Conservation (phyloP, 805 yeast genomes). For the Wickerhamiella galacta region DNA sequence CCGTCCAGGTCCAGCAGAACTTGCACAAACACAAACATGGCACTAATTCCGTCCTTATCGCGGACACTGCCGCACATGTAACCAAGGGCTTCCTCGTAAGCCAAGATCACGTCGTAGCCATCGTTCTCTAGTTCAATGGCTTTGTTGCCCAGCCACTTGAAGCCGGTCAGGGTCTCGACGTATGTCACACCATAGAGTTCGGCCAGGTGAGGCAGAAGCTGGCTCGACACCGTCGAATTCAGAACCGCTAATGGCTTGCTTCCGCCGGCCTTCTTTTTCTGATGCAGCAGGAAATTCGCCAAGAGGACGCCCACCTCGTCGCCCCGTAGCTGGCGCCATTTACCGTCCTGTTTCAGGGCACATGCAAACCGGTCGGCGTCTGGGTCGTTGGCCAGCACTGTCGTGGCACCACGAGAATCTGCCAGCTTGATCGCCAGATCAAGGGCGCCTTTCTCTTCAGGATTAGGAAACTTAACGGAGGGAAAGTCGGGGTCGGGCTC, state of each 20-base stretch:
- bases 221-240: slow-evolving; percentile 88
- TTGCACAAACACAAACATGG: slow-evolving; percentile 60
- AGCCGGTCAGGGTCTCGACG: slow-evolving; percentile 82
- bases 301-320: slow-evolving; percentile 80
- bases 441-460: slow-evolving; percentile 88
- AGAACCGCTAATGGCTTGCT: slow-evolving; percentile 36
- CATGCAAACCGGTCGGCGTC: slow-evolving; percentile 91
- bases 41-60: slow-evolving; percentile 88
- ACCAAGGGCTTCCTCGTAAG: slow-evolving; percentile 91
- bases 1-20: slow-evolving; percentile 39
- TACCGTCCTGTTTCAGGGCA: slow-evolving; percentile 37
- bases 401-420: slow-evolving; percentile 28
- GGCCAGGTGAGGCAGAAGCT: slow-evolving; percentile 58
- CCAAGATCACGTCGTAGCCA: slow-evolving; percentile 69
- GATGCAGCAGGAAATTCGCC: slow-evolving; percentile 43
- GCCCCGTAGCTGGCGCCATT: slow-evolving; percentile 75
- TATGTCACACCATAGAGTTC: slow-evolving; percentile 39
- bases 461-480: slow-evolving; percentile 83
- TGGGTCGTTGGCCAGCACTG: slow-evolving; percentile 85
- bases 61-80: slow-evolving; percentile 63
- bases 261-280: slow-evolving; percentile 11
- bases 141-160: slow-evolving; percentile 91
- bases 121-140: slow-evolving; percentile 51
- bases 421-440: slow-evolving; percentile 53
- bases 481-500: slow-evolving; percentile 73